Percentiles rank a stretch among this genome's conserved stretches.
phyloP scores from a whole-genome alignment of 331 rosid genomes.

The Rosa hybrid region DNA sequence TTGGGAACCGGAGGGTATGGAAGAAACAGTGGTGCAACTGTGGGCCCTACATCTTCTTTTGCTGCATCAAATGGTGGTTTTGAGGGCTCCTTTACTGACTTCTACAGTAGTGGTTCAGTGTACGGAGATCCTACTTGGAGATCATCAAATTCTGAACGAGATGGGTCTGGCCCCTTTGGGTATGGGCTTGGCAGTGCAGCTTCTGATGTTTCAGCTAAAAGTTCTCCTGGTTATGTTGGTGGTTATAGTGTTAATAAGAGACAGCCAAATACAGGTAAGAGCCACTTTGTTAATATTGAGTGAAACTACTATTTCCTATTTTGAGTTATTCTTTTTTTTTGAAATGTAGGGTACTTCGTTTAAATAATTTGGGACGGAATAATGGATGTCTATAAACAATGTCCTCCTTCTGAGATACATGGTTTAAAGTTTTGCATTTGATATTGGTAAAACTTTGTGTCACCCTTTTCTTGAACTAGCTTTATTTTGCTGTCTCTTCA shows the following conservation, averaged over 20 bases:
- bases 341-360: background rate
- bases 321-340: background rate
- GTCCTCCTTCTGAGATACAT: background rate
- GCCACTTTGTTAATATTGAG: conserved; percentile 1
- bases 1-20: conserved; percentile 43
- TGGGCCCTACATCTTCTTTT: conserved; percentile 36
- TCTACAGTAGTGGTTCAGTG: conserved; percentile 26
- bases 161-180: conserved; percentile 43
- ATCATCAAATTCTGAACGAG: conserved; percentile 36
- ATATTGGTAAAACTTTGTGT: background rate
- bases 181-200: conserved; percentile 40
- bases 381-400: background rate
- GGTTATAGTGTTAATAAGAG: conserved; percentile 46
- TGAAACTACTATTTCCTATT: background rate
- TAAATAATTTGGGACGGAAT: background rate
- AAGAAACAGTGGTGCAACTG: conserved; percentile 35
- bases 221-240: conserved; percentile 47
- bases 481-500: background rate
- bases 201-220: conserved; percentile 40
- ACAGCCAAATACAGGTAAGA: conserved; percentile 41
- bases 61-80: conserved; percentile 39
- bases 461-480: background rate
- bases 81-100: conserved; percentile 32
- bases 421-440: background rate
- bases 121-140: conserved; percentile 43